Base-by-base conservation (phyloP, 495 filamentous ascomycete species). In the Thozetella sp. region DNA sequence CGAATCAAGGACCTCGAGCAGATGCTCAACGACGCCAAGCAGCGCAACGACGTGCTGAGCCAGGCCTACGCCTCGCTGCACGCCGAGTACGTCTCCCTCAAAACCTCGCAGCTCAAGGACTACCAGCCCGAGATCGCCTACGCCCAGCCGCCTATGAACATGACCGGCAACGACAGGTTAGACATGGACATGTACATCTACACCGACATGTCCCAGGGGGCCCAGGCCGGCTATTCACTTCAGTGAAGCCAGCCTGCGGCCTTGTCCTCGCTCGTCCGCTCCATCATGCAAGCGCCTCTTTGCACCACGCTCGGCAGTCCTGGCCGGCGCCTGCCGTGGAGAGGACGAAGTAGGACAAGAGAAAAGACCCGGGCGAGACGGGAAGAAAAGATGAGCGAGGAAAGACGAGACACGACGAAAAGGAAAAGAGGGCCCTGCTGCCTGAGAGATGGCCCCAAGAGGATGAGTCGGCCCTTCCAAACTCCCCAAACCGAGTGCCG, bases 1-100 rank as follows among this genome's bases (percentile, higher is more conserved):
- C 87, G 90, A 59, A 90, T 93, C 56, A 86, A 86, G 68, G 90
- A 93, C 56, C 87, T 95, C 10, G 90, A 93, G 75, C 77, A 86
- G 48, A 90, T 92, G 75, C 88, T 94, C 63, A 81, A 72, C 64
- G 82, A 81, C 15, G 72, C 79, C 50, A 75, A 81, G 61, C 69
- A 76, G 46, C 73, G 71, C 61, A 76, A 76, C 56, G 72, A 78
- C 24, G 67, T 68, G 40, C 74, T 79, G 26, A 67, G 68, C 56
- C 72, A 77, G 34, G 75, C 75, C 40, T 79, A 77, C 59, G 66
- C 70, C 13, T 57, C 60, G 23, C 72, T 79, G 37, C 75, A 78
- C 56, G 63, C 72, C 26, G 75, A 77, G 56, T 78, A 78, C 63
- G 60, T 76, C 25, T 54, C 62, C 12, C 72, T 79, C 63, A 77